These are phyloP conservation scores for Skeletonema grethae DNA, from an alignment of 108 stramenopile species.

Conservation along the genomic window DNA sequence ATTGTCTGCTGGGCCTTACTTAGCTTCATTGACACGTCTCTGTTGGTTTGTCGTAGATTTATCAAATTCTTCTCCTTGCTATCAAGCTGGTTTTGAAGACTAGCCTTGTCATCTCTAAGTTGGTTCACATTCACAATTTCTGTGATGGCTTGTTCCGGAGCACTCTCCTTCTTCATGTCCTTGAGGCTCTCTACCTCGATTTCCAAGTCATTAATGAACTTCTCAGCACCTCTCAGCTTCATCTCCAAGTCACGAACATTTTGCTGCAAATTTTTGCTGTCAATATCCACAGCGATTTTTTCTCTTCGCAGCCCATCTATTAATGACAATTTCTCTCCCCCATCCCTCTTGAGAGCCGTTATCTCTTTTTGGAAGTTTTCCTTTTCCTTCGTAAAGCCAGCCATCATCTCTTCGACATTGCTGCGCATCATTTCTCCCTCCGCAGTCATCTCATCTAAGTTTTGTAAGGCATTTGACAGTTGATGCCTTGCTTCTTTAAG, in stretches of 20 bases:
- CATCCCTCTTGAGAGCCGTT: conserved; percentile 3
- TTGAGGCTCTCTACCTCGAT: conserved; percentile 2
- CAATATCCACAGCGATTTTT: conserved; percentile 11
- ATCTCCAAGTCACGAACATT: conserved; percentile 13
- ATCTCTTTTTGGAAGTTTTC: conserved; percentile 26
- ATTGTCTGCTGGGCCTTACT: conserved; percentile 41
- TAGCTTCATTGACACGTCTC: conserved; percentile 30
- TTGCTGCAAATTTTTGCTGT: conserved; percentile 5
- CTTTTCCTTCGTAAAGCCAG: conserved; percentile 28
- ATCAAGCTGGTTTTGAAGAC: conserved; percentile 16
- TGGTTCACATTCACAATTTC: background rate
- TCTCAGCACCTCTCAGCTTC: conserved; percentile 19
- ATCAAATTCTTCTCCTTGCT: conserved; percentile 6
- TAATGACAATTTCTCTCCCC: conserved; percentile 15
- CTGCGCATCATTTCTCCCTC: conserved; percentile 35
- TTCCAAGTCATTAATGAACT: background rate
- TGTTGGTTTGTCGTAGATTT: conserved; percentile 21
- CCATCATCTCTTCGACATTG: conserved; percentile 29
- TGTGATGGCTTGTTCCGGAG: background rate
- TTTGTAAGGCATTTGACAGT: conserved; percentile 34
- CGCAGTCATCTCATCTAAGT: conserved; percentile 38
- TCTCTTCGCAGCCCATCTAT: conserved; percentile 19
- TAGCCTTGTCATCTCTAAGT: conserved; percentile 11
- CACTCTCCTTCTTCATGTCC: background rate
- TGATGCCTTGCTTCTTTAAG: conserved; percentile 31